phyloP scores from a whole-genome alignment of 768 basidiomycete species.

The Pseudohyphozyma bogoriensis region DNA sequence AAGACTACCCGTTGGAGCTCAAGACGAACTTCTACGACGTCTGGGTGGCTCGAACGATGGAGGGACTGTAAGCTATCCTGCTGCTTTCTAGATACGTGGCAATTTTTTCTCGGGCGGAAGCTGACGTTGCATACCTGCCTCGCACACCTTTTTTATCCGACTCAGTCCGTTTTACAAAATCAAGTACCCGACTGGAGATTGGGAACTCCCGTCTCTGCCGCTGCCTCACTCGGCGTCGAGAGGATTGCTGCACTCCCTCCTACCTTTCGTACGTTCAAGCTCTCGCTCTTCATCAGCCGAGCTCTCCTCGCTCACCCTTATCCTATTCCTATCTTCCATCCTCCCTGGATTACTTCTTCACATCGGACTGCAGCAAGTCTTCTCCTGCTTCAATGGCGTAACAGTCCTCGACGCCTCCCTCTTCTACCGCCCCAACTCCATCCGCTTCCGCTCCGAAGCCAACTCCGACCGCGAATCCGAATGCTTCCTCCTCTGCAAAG shows the following conservation, averaged over 20 bases:
- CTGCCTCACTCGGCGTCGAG: constrained; percentile 1
- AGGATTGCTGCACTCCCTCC: constrained; percentile 28
- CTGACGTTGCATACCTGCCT: too few relatives aligned
- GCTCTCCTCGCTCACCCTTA: too few relatives aligned
- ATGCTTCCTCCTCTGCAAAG: constrained; percentile 5
- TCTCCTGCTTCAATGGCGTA: constrained; percentile 37
- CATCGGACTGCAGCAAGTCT: too few relatives aligned
- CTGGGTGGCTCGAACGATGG: constrained; percentile 39
- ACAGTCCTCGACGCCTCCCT: constrained; percentile 27
- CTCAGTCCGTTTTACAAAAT: constrained; percentile 30
- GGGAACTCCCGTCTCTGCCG: constrained; percentile 18
- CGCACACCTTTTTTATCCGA: too few relatives aligned
- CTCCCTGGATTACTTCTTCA: too few relatives aligned
- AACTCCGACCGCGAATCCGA: constrained; percentile 5
- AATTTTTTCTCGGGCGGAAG: too few relatives aligned
- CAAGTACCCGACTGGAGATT: constrained; percentile 6
- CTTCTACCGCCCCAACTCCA: constrained; percentile 34
- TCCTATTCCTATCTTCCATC: too few relatives aligned
- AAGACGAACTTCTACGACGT: constrained; percentile 39
- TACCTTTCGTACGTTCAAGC: too few relatives aligned
- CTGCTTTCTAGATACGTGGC: too few relatives aligned
- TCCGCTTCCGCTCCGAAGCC: constrained; percentile 34
- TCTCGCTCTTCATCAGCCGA: too few relatives aligned
- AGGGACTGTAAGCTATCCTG: neutral
- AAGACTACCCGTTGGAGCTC: constrained; percentile 10